These are phyloP conservation scores for Neonectria sp. DNA, from an alignment of 2,329 filamentous ascomycete genomes.

Conservation along the genomic window DNA sequence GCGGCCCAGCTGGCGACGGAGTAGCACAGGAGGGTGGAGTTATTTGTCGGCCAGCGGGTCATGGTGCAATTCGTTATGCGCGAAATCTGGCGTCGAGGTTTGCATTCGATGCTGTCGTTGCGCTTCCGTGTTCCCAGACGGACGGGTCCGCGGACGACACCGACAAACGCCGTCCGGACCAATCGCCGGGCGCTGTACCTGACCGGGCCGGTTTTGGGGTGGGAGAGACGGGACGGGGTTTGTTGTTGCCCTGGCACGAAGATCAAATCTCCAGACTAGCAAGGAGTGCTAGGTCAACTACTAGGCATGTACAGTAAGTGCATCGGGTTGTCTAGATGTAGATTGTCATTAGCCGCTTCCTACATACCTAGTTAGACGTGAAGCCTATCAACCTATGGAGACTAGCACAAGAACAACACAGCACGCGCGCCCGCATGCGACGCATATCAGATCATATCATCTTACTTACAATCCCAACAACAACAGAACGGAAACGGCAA, in stretches of 20 bases:
- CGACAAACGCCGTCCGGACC: slow-evolving; percentile 38
- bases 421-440: slow-evolving; percentile 16
- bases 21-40: slow-evolving; percentile 8
- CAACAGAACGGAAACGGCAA: slow-evolving; percentile 1
- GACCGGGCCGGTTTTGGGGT: slow-evolving; percentile 40
- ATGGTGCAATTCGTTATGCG: slow-evolving; percentile 37
- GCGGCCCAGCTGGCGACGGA: slow-evolving; percentile 8
- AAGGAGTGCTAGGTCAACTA: slow-evolving; percentile 14
- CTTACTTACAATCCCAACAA: neutral
- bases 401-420: slow-evolving; percentile 23
- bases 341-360: slow-evolving; percentile 20
- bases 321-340: slow-evolving; percentile 3
- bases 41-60: slow-evolving; percentile 15
- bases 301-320: slow-evolving; percentile 13
- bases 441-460: slow-evolving; percentile 26
- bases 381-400: slow-evolving; percentile 5
- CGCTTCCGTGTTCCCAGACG: slow-evolving; percentile 38
- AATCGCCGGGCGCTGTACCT: slow-evolving; percentile 34
- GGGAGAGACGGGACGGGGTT: slow-evolving; percentile 22
- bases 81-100: slow-evolving; percentile 38
- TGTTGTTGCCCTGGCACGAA: slow-evolving; percentile 13
- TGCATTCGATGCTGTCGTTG: slow-evolving; percentile 29
- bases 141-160: slow-evolving; percentile 38
- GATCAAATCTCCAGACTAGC: slow-evolving; percentile 20
- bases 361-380: slow-evolving; percentile 6